Base-by-base conservation (phyloP, 129 eudicot genomes). In the Chrysanthemum lavandulifolium region DNA sequence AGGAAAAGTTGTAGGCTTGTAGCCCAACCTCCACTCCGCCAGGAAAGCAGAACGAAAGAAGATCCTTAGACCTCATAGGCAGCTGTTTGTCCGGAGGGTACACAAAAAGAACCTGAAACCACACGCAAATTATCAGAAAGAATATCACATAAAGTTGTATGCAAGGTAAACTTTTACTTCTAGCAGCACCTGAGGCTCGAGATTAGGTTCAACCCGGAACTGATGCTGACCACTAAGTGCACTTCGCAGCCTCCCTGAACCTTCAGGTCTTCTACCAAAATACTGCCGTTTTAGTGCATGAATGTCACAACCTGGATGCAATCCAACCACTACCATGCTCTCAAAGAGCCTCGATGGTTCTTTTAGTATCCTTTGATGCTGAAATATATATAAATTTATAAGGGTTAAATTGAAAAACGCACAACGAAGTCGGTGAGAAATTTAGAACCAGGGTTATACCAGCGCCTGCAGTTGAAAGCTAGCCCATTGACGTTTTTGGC, bases 401-500 rank as follows among this genome's bases (percentile, higher is more conserved):
- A 13, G 31, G 51, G 1, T 18, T 9, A 7, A 54, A 13, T 13
- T 5, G 14, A 65, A 80, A 12, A 27, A 36, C 33, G 40, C 58
- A 21, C 50, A 73, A 76, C 62, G 55, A 71, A 21, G 31, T 3
- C 7, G 0, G 8, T 3, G 14, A 53, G 15, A 53, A 13, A 53
- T 53, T 29, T 61, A 2, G 14, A 36, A 54, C 4, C 11, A 69
- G 67, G 67, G 76, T 14, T 75, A 54, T 84, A 95, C 99, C 94
- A 90, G 81, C 73, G 90, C 82, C 69, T 86, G 94, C 69, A 88
- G 54, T 45, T 95, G 99, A 78, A 85, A 88, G 81, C 90, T 90
- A 50, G 99, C 97, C 99, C 99, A 95, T 81, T 95, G 99, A 71
- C 99, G 99, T 74, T 95, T 95, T 81, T 88, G 97, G 78, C 85